Base-by-base conservation (phyloP, 805 yeast species). In the Scheffersomyces stipitis region DNA sequence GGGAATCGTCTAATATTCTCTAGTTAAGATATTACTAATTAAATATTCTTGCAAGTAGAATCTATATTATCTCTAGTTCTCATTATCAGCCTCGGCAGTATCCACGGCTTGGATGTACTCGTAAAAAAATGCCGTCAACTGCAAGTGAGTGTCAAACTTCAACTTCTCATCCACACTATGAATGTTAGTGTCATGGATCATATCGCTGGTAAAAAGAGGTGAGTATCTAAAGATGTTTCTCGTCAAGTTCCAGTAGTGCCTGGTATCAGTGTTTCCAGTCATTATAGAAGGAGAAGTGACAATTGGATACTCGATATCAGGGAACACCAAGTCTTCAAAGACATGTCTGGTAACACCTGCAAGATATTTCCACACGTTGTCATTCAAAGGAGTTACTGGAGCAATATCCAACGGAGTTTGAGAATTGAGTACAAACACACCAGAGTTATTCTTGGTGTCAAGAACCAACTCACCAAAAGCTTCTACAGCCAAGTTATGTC, bases 221-320 rank as follows among this genome's bases (percentile, higher is more conserved):
- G 65, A 42, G 49, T 52, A 79, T 47, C 86, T 69, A 63, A 68
- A 80, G 38, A 80, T 77, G 52, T 78, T 69, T 36, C 60, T 62
- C 12, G 81, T 68, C 50, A 80, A 62, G 35, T 66, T 56, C 81
- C 82, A 77, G 55, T 80, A 80, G 46, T 73, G 64, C 44, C 71
- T 69, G 9, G 85, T 78, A 54, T 80, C 86, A 3, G 86, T 80
- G 54, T 80, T 80, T 5, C 78, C 84, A 5, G 81, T 64, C 62
- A 74, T 69, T 16, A 78, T 52, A 13, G 68, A 65, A 13, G 84
- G 81, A 0, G 81, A 58, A 17, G 58, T 46, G n/a, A 64, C 49
- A 17, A 66, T 37, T 2, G 66, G 65, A 20, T 55, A 51, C n/a
- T 40, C 42, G 32, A 48, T 33, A n/a, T 58, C 56, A 4, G 63